Conservation (phyloP, 768 basidiomycete species). For the Clitopilus passeckerianus region DNA sequence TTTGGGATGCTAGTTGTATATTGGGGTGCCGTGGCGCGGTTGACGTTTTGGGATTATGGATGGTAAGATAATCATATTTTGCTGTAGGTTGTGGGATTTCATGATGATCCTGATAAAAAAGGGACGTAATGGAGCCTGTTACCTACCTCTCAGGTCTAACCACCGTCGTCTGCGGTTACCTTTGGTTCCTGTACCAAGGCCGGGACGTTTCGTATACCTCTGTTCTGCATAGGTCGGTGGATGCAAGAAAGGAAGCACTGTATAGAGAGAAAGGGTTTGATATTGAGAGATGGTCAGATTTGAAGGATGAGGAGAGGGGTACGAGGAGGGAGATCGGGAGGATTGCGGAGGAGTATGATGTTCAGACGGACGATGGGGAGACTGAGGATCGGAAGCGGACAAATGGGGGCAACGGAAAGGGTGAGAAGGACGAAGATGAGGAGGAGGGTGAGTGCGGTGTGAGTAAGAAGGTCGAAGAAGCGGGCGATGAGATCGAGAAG, state of each 20-base stretch:
- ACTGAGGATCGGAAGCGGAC: background rate
- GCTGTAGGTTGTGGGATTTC: background rate
- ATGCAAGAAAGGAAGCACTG: conserved; percentile 46
- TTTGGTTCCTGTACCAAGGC: conserved; percentile 60
- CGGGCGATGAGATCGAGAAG: background rate
- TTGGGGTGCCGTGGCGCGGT: conserved; percentile 59
- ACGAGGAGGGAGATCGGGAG: conserved; percentile 48
- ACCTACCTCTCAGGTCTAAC: conserved; percentile 62
- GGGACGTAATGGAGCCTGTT: conserved; percentile 69
- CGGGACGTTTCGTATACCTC: conserved; percentile 65
- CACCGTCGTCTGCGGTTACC: conserved; percentile 56
- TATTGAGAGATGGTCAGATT: conserved; percentile 55
- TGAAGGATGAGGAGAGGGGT: conserved; percentile 42
- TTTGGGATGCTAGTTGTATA: conserved; percentile 57
- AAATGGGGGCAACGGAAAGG: background rate
- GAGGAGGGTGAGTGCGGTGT: background rate
- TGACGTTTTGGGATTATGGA: conserved; percentile 60
- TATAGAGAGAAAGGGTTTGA: conserved; percentile 57
- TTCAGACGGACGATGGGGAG: conserved; percentile 11
- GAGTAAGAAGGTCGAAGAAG: background rate
- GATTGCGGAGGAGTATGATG: conserved; percentile 57
- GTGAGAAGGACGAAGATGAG: background rate
- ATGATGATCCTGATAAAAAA: conserved; percentile 9
- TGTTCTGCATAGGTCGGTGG: conserved; percentile 53
- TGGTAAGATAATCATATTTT: conserved; percentile 31